Evolutionary conservation across 73 alveolate genomes (phyloP).

Genomic region (Effrenium voratum): DNA sequence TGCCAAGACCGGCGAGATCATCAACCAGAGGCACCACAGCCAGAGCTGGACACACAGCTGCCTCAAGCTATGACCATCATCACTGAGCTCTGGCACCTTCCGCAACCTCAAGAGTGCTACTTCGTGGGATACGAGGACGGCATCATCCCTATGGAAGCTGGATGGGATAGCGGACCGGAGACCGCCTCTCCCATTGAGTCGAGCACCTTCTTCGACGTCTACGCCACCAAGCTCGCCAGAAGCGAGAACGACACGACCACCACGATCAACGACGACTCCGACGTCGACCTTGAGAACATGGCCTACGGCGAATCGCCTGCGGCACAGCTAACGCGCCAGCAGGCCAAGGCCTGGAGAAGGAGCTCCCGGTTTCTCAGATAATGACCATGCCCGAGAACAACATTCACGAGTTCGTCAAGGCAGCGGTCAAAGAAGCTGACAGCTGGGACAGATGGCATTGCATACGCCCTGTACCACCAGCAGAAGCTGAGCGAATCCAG

Average conservation of each 20-base stretch:
- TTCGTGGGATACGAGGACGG: background rate
- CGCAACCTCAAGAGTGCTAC: no score
- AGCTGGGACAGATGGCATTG: background rate
- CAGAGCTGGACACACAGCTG: background rate
- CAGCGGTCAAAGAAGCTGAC: background rate
- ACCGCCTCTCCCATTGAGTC: background rate
- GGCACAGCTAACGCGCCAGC: background rate
- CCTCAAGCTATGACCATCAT: background rate
- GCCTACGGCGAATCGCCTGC: no score
- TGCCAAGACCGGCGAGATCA: background rate
- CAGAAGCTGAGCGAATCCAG: background rate
- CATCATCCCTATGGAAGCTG: background rate
- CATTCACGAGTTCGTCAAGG: background rate
- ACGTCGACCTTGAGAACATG: background rate
- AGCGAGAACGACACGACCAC: background rate
- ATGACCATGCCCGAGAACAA: background rate
- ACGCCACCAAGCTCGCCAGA: background rate
- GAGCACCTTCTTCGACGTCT: background rate
- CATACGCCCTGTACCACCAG: background rate
- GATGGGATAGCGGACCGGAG: background rate
- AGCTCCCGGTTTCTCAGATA: background rate
- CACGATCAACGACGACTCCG: background rate
- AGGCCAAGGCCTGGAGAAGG: background rate
- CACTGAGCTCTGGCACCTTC: background rate
- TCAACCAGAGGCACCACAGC: background rate